Conservation (phyloP, 768 basidiomycete genomes). For the Leccinum rimulosum region DNA sequence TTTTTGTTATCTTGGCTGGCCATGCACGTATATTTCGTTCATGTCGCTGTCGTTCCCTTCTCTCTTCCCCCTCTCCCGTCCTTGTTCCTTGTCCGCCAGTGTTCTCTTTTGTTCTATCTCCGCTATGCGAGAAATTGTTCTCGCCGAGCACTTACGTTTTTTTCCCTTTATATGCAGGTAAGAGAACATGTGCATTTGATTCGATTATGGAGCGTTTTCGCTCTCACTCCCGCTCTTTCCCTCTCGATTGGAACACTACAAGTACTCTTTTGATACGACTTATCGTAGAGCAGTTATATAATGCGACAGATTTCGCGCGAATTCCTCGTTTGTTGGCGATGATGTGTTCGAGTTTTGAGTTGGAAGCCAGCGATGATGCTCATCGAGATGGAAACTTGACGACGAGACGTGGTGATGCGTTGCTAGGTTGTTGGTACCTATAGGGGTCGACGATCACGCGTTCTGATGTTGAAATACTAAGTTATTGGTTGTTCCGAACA, state of each 20-base stretch:
- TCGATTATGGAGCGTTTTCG: background rate
- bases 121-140: constrained; percentile 11
- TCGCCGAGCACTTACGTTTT: constrained; percentile 16
- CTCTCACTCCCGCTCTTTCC: background rate
- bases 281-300: constrained; percentile 25
- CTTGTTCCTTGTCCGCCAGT: background rate
- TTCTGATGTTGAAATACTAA: too few species aligned
- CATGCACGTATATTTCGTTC: constrained; percentile 20
- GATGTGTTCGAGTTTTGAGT: background rate
- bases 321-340: background rate
- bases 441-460: background rate
- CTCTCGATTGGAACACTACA: constrained; percentile 22
- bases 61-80: background rate
- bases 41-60: constrained; percentile 7
- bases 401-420: background rate
- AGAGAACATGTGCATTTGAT: constrained; percentile 19
- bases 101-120: constrained; percentile 18
- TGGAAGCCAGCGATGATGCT: background rate
- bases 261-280: constrained; percentile 24
- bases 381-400: background rate
- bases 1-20: constrained; percentile 27
- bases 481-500: too few species aligned
- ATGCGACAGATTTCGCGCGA: constrained; percentile 22
- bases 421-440: background rate
- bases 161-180: constrained; percentile 26